phyloP scores from a whole-genome alignment of 371 early-diverging fungal species.

The Thermomucor indicae-seudaticae region DNA sequence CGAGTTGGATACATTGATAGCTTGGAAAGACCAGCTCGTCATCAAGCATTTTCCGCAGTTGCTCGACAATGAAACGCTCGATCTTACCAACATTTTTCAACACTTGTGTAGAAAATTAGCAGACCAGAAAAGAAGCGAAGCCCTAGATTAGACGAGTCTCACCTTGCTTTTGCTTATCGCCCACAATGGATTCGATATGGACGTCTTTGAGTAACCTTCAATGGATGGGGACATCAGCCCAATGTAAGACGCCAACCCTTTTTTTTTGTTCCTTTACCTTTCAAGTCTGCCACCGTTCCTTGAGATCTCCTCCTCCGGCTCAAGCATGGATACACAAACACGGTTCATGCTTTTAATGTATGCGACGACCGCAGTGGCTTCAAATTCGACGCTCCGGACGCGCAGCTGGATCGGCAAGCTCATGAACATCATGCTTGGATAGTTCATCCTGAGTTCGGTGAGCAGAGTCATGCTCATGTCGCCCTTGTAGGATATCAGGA shows the following conservation, averaged over 20 bases:
- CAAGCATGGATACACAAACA: constrained; percentile 87
- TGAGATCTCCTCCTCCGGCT: constrained; percentile 73
- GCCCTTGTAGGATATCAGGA: constrained; percentile 76
- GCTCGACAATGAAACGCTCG: constrained; percentile 86
- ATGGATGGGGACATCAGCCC: not conserved
- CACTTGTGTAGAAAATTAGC: constrained; percentile 30
- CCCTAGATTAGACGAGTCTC: constrained; percentile 12
- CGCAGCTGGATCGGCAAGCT: constrained; percentile 82
- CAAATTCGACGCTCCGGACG: constrained; percentile 80
- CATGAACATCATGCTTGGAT: constrained; percentile 89
- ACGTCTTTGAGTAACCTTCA: constrained; percentile 74
- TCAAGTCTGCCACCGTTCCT: constrained; percentile 23
- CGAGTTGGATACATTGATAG: constrained; percentile 46
- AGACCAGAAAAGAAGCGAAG: not conserved
- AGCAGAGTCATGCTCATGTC: constrained; percentile 80
- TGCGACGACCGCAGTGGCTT: constrained; percentile 84
- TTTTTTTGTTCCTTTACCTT: constrained; percentile 16
- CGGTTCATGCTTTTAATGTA: constrained; percentile 70
- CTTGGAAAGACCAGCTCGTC: constrained; percentile 90
- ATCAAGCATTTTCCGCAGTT: constrained; percentile 82
- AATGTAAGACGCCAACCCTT: not conserved
- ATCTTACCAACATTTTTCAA: constrained; percentile 93
- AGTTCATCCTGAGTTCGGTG: constrained; percentile 88
- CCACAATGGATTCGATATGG: constrained; percentile 85
- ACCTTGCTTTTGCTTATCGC: constrained; percentile 86